Evolutionary conservation across 2,329 filamentous ascomycete genomes (phyloP), one percentile per base, ranked within the genome.

Genomic region (Tolypocladium amazonense): DNA sequence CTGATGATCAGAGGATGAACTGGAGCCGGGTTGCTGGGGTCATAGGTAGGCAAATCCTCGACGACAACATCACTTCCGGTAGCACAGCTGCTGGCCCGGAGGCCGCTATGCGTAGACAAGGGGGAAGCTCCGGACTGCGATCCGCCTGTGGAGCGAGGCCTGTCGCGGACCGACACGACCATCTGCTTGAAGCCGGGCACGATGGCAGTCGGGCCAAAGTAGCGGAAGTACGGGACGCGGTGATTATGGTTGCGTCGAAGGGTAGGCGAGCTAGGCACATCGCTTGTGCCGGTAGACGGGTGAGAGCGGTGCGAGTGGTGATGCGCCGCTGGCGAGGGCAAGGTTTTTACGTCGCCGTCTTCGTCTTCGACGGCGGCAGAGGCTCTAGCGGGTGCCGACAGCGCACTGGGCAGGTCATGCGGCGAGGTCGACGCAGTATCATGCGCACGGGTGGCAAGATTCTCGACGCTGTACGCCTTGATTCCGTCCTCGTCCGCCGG

Each of bases 111-210:
- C 4, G 68, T 67, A 1, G 80, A 79, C 25, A 76, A 69, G 0
- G 82, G 79, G 0, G 82, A 84, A 0, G 78, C 75, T 11, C 73
- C 77, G 0, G 85, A 83, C 55, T 83, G 81, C 23, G 84, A 87
- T 57, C 79, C 80, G 8, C 75, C 78, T 11, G 79, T 81, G 58
- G 85, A 86, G 30, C 81, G 80, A 30, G 85, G 81, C 61, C 85
- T 79, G 61, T 88, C 86, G 61, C 87, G 82, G 37, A 92, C 84
- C 58, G 88, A 87, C 61, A 89, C 87, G 33, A 95, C 89, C 90
- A 95, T 95, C 72, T 95, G 90, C 73, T 95, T 95, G 76, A 92
- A 95, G 27, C 91, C 91, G 1, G 91, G 91, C 58, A 94, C 90
- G 68, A 96, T 96, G 63, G 91, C 92, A 1, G 92, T 96, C 0